Evolutionary conservation across 139 green algal genomes (phyloP).

Genomic region (Axilococcus clingmanii): DNA sequence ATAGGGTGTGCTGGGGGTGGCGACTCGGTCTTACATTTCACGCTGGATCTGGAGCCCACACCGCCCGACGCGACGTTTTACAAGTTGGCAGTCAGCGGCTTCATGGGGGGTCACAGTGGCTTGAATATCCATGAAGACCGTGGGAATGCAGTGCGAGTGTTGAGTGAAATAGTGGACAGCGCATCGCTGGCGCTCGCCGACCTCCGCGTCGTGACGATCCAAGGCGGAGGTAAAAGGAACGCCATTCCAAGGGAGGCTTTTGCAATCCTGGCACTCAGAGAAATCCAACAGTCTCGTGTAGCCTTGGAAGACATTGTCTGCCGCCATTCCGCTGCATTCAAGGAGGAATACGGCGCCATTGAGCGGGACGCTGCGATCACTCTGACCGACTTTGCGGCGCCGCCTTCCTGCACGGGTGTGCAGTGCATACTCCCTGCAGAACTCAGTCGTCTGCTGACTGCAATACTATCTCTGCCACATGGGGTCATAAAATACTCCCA

Average conservation of each 20-base stretch:
- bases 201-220: conserved; percentile 22
- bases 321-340: conserved; percentile 4
- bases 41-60: conserved; percentile 13
- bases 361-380: conserved; percentile 16
- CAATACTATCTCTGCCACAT: conserved; percentile 51
- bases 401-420: too few relatives aligned
- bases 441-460: conserved; percentile 26
- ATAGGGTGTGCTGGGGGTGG: conserved; percentile 62
- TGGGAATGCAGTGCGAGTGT: conserved; percentile 39
- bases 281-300: neutral
- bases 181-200: conserved; percentile 1
- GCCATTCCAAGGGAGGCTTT: conserved; percentile 52
- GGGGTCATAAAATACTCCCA: conserved; percentile 52
- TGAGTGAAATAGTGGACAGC: conserved; percentile 8
- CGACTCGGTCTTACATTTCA: conserved; percentile 40
- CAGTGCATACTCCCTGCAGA: too few relatives aligned
- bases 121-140: conserved; percentile 46
- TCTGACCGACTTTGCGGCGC: neutral
- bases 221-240: conserved; percentile 69
- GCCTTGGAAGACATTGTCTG: conserved; percentile 4
- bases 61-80: neutral
- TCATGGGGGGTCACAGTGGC: conserved; percentile 50
- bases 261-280: conserved; percentile 22
- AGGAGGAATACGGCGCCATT: conserved; percentile 41
- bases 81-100: conserved; percentile 24